Evolutionary conservation across 1,139 yeast species (phyloP).

Genomic region (Hemisphaericaspora subhashii): DNA sequence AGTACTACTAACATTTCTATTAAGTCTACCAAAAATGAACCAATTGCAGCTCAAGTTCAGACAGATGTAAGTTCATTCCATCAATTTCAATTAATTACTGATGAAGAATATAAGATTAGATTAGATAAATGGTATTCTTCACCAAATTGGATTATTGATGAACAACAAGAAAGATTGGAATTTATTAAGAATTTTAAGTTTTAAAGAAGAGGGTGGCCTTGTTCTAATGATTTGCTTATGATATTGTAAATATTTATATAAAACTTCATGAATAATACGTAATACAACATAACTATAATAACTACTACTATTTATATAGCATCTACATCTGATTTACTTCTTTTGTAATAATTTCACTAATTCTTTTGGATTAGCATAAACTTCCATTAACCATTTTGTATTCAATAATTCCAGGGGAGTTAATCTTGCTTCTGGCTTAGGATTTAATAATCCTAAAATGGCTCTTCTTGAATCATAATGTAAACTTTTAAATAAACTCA

Average conservation of each 20-base stretch:
- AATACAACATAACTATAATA: neutral
- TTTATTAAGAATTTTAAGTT: too few relatives aligned
- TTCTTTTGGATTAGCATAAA: conserved; percentile 44
- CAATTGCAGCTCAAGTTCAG: neutral
- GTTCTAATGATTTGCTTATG: too few relatives aligned
- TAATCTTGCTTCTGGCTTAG: conserved; percentile 25
- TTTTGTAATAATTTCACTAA: conserved; percentile 21
- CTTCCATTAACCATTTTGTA: conserved; percentile 43
- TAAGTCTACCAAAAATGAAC: too few relatives aligned
- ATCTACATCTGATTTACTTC: neutral
- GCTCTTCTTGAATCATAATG: conserved; percentile 40
- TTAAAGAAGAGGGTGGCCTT: too few relatives aligned
- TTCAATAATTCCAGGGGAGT: conserved; percentile 27
- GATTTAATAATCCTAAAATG: conserved; percentile 37
- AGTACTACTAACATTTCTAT: neutral
- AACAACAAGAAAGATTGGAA: too few relatives aligned
- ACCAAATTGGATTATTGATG: too few relatives aligned
- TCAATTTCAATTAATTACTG: neutral
- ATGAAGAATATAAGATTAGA: neutral
- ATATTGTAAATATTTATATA: too few relatives aligned
- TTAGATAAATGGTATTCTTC: neutral
- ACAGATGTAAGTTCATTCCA: neutral
- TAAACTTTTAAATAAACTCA: conserved; percentile 34
- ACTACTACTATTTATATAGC: neutral
- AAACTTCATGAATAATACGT: too few relatives aligned